phyloP scores from a whole-genome alignment of 2,329 filamentous ascomycete genomes.

The Rutstroemia sp. region DNA sequence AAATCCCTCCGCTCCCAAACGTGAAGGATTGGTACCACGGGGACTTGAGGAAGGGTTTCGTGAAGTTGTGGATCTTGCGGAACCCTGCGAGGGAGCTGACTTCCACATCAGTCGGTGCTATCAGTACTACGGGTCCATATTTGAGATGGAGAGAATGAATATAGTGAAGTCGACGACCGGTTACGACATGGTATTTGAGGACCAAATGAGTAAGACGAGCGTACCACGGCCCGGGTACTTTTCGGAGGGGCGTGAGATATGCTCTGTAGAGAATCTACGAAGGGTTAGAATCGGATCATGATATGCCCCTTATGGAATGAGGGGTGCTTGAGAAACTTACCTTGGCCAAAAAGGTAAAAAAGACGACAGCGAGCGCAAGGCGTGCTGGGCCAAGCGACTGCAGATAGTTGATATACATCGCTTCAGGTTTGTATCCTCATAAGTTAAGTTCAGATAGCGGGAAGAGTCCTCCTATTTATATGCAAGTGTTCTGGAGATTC shows the following conservation, averaged over 20 bases:
- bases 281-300: too few species aligned
- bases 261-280: background rate
- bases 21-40: background rate
- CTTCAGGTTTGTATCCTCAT: too few species aligned
- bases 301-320: too few species aligned
- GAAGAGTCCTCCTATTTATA: too few species aligned
- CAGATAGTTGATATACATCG: too few species aligned
- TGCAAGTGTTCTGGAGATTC: too few species aligned
- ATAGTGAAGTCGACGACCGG: background rate
- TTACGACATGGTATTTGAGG: background rate
- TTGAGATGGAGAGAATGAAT: background rate
- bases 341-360: too few species aligned
- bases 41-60: background rate
- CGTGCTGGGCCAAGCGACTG: too few species aligned
- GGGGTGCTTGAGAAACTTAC: too few species aligned
- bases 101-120: background rate
- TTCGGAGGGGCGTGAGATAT: background rate
- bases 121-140: background rate
- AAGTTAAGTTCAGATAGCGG: too few species aligned
- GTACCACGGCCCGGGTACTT: slow-evolving; percentile 3
- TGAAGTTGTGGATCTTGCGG: background rate
- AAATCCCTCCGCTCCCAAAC: rapidly evolving
- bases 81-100: background rate
- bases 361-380: too few species aligned
- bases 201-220: background rate